Evolutionary conservation across 371 early-diverging fungal genomes (phyloP).

Genomic region (Batkoa obscura): DNA sequence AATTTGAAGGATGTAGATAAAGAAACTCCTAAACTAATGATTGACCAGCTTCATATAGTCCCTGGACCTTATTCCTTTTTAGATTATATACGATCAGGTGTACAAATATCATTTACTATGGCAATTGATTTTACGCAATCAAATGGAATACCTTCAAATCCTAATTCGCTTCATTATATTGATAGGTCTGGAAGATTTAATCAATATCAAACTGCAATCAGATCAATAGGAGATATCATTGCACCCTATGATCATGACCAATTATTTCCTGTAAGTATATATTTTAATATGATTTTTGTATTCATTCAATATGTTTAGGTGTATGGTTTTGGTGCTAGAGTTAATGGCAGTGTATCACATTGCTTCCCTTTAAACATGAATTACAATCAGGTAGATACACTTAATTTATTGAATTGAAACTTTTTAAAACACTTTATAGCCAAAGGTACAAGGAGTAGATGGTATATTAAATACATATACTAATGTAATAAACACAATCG

Average conservation of each 20-base stretch:
- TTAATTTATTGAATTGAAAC: not conserved
- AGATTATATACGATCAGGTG: conserved; percentile 25
- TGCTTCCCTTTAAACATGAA: conserved; percentile 25
- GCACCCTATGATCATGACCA: conserved; percentile 16
- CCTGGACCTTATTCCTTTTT: conserved; percentile 14
- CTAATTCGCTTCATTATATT: conserved; percentile 20
- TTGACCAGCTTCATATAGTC: not conserved
- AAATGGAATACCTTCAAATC: conserved; percentile 22
- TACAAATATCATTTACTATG: conserved; percentile 18
- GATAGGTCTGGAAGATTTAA: conserved; percentile 13
- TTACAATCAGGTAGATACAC: conserved; percentile 11
- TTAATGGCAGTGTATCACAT: conserved; percentile 21
- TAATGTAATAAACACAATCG: conserved; percentile 12
- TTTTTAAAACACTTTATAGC: too few relatives aligned
- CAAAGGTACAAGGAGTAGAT: conserved; percentile 23
- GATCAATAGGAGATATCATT: conserved; percentile 22
- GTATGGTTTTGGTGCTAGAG: conserved; percentile 29
- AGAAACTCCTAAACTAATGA: not conserved
- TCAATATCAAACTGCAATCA: conserved; percentile 22
- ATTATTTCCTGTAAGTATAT: conserved; percentile 12
- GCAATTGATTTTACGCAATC: conserved; percentile 32
- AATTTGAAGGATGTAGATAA: not conserved
- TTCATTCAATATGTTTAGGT: conserved; percentile 9
- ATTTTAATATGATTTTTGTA: not conserved
- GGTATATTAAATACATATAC: conserved; percentile 24